A percentile compares a stretch with the other conserved stretches of the same genome.
These are phyloP conservation scores for Podaxis sp. DNA, from an alignment of 768 basidiomycete species.

Conservation along the genomic window DNA sequence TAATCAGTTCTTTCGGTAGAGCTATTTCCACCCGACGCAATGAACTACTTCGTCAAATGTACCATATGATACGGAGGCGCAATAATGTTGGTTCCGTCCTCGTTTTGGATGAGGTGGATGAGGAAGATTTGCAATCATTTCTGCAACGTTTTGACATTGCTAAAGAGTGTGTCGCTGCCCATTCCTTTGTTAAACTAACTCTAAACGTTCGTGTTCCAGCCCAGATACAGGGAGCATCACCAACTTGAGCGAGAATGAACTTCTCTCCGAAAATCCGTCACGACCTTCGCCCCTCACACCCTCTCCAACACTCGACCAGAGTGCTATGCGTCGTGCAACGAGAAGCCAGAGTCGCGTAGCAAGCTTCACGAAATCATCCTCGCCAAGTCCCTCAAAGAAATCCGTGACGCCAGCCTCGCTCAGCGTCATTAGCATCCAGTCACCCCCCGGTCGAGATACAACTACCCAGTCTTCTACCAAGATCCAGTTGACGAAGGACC, in stretches of 20 bases:
- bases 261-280: conserved; percentile 11
- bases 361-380: conserved; percentile 7
- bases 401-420: not conserved
- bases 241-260: conserved; percentile 29
- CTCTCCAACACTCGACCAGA: not conserved
- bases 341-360: conserved; percentile 8
- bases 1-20: conserved; percentile 30
- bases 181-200: not conserved
- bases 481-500: conserved; percentile 10
- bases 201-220: conserved; percentile 22
- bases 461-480: not conserved
- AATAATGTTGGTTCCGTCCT: conserved; percentile 39
- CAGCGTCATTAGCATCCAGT: not conserved
- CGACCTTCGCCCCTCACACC: conserved; percentile 14
- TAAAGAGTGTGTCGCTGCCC: conserved; percentile 18
- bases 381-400: conserved; percentile 1
- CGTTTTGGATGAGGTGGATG: conserved; percentile 17
- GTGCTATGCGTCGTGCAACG: not conserved
- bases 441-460: not conserved
- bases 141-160: conserved; percentile 11
- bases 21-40: conserved; percentile 61
- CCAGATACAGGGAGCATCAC: conserved; percentile 36
- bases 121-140: conserved; percentile 11
- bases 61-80: conserved; percentile 54
- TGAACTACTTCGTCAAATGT: conserved; percentile 70